Base-by-base conservation (phyloP, 2,329 filamentous ascomycete species). In the Paracamarosporium sp. region DNA sequence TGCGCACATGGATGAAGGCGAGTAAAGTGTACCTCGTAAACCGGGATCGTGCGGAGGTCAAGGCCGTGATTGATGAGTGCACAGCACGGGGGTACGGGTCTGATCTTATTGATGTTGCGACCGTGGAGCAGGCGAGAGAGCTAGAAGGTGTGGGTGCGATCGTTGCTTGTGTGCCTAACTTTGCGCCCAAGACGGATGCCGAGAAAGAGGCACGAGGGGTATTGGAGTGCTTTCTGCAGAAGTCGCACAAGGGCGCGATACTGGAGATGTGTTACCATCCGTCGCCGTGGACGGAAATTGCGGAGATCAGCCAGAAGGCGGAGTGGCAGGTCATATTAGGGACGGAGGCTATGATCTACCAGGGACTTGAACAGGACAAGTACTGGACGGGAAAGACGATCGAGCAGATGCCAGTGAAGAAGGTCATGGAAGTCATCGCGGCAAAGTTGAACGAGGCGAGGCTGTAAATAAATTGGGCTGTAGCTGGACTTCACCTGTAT, bases 181-280 rank as follows among this genome's bases (percentile, higher is more conserved):
- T 91, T 64, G 82, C 87, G n/a, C 91, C 91, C 0, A 81, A 81
- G 66, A 89, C 87, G 0, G 75, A 80, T 1, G 83, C 83, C 27
- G 91, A 95, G 79, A 79, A 82, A 27, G 78, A 80, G 40, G 86
- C 89, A 4, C 80, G 90, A 1, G 73, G 76, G 1, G 81, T 91
- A 0, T 74, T 83, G 0, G 81, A 86, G 66, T 73, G 79, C 3
- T 83, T 85, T 50, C 58, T 85, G 31, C 63, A 63, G 25, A 81
- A 81, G 53, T 70, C 80, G 28, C 77, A 83, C 59, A 89, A 89
- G 75, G 90, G 89, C 6, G 86, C 86, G 6, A 85, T 93, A 55
- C 74, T 93, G 58, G 90, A 93, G 75, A 93, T 94, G 90, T 93
- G 90, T 80, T 93, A 93, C 73, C 91, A 93, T 71, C 91, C 91